Percentiles rank a stretch among this genome's conserved stretches.
Evolutionary conservation across 768 basidiomycete genomes (phyloP).

Genomic region (Russula lepida): DNA sequence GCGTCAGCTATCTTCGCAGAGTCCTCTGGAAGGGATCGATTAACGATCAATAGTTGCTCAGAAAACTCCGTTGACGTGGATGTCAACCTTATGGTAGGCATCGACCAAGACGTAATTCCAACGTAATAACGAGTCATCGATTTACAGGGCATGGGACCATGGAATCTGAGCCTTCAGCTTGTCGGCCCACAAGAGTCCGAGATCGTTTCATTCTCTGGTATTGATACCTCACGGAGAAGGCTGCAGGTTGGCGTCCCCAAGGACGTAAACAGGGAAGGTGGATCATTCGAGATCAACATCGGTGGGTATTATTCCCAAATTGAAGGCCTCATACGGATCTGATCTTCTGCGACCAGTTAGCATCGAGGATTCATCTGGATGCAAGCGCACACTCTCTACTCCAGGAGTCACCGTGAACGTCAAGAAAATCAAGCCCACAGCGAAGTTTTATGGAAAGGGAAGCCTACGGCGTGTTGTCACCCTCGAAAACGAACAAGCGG

Average conservation of each 20-base stretch:
- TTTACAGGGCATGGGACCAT: constrained; percentile 76
- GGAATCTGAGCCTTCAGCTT: constrained; percentile 77
- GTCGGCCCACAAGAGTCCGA: constrained; percentile 66
- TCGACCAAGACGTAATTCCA: not conserved
- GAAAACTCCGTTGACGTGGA: constrained; percentile 68
- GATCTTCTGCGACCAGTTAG: constrained; percentile 45
- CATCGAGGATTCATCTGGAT: constrained; percentile 83
- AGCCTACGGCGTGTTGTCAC: constrained; percentile 51
- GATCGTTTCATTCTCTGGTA: constrained; percentile 44
- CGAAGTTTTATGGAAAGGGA: constrained; percentile 68
- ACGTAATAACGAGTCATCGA: not conserved
- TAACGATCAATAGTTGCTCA: constrained; percentile 66
- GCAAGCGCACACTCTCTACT: constrained; percentile 65
- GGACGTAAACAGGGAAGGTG: constrained; percentile 56
- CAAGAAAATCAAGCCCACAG: constrained; percentile 82
- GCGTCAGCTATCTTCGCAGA: constrained; percentile 66
- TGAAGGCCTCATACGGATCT: not conserved
- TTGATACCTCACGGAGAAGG: constrained; percentile 46
- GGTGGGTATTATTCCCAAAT: constrained; percentile 34
- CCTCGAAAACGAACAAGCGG: constrained; percentile 63
- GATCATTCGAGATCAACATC: constrained; percentile 71
- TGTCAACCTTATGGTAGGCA: constrained; percentile 67
- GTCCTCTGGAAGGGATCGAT: constrained; percentile 39
- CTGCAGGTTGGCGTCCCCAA: constrained; percentile 63
- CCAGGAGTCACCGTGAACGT: constrained; percentile 83